phyloP scores from a whole-genome alignment of 148 eudicot species.

The Rhododendron mucronatum region DNA sequence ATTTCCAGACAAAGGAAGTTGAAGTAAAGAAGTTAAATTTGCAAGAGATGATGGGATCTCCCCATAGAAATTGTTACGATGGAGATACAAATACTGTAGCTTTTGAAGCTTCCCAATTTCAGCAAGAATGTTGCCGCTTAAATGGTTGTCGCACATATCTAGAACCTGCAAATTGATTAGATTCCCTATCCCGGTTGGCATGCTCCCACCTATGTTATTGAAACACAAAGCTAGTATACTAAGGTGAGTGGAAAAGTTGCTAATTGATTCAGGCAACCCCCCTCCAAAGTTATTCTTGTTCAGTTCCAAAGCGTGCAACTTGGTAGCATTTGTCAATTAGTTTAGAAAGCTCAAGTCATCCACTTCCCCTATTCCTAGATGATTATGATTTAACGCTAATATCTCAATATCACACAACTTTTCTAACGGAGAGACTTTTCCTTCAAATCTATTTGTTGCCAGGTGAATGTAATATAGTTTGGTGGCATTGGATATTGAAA shows the following conservation, averaged over 20 bases:
- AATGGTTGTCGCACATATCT: neutral
- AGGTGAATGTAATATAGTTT: rapidly evolving
- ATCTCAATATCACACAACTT: neutral
- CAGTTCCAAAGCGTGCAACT: rapidly evolving
- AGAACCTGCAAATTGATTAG: neutral
- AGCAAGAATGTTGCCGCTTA: neutral
- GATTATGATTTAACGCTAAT: rapidly evolving
- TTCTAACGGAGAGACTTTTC: neutral
- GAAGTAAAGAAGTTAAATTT: neutral
- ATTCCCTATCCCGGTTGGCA: neutral
- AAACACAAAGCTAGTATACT: rapidly evolving
- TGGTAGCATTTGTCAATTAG: neutral
- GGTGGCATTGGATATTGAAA: neutral
- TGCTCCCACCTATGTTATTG: neutral
- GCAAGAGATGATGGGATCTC: neutral
- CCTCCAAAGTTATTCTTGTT: neutral
- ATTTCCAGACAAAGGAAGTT: neutral
- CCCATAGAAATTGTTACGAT: neutral
- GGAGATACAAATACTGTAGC: rapidly evolving
- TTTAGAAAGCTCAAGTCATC: neutral
- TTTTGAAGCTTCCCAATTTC: neutral
- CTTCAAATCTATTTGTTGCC: rapidly evolving
- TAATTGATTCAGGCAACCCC: neutral
- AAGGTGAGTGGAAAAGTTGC: neutral
- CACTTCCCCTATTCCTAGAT: neutral